Conservation (phyloP, 345 rosid genomes). For the Durio zibethinus region DNA sequence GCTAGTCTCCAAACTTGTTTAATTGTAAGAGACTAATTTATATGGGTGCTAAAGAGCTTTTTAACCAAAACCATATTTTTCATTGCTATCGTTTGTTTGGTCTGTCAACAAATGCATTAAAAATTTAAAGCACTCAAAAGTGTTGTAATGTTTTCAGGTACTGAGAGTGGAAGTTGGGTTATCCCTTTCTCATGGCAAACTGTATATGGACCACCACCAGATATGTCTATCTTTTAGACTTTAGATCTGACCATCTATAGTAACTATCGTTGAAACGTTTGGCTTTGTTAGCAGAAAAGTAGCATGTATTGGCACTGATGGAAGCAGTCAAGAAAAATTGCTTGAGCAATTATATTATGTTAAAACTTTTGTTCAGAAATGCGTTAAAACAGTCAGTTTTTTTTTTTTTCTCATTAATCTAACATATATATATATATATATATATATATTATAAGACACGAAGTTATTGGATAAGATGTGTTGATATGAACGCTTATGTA, state of each 20-base stretch:
- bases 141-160: constrained; percentile 43
- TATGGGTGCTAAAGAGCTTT: background rate
- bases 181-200: constrained; percentile 83
- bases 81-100: background rate
- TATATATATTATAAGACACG: no score
- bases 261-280: background rate
- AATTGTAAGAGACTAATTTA: background rate
- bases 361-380: background rate
- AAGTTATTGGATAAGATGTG: no score
- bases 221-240: constrained; percentile 64
- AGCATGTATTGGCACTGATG: background rate
- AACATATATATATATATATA: no score
- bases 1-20: background rate
- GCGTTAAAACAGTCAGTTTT: no score
- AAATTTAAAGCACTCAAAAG: background rate
- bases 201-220: constrained; percentile 88
- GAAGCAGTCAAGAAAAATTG: background rate
- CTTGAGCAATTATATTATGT: background rate
- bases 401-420: no score
- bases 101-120: background rate
- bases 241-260: no score
- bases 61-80: background rate
- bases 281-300: background rate
- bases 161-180: constrained; percentile 48
- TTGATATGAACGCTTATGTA: no score